Conservation (phyloP, 306 rosid species). For the Lathyrus sativus region DNA sequence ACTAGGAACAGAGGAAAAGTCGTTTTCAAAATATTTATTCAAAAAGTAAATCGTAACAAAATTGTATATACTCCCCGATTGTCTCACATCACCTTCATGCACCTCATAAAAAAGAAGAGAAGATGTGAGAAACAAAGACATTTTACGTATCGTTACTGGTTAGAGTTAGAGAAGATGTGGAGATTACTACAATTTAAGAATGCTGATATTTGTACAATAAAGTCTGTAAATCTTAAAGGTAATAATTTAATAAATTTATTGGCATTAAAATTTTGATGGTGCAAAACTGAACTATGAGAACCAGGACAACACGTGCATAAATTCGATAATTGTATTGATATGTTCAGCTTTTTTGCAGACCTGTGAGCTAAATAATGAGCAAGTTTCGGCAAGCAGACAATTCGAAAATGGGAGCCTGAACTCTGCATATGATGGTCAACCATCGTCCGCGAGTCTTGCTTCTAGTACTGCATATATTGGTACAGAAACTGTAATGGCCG, state of each 20-base stretch:
- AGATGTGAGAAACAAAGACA: not conserved
- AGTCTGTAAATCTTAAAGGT: not conserved
- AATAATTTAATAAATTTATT: not conserved
- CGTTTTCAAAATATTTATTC: not conserved
- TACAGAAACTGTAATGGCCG: constrained; percentile 56
- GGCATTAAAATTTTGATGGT: not conserved
- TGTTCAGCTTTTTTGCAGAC: constrained; percentile 50
- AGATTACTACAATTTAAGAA: not conserved
- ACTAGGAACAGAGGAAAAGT: not conserved
- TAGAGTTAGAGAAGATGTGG: not conserved
- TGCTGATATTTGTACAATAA: not conserved
- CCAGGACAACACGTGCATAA: not conserved
- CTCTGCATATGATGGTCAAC: constrained; percentile 68
- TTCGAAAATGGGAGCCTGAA: constrained; percentile 72
- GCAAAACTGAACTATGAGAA: constrained; percentile 1
- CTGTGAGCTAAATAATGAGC: constrained; percentile 59
- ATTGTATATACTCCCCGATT: not conserved
- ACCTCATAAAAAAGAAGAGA: not conserved
- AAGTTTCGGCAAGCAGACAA: constrained; percentile 64
- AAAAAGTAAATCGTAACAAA: not conserved
- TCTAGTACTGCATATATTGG: constrained; percentile 51
- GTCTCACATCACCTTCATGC: not conserved
- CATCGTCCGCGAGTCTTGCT: constrained; percentile 50
- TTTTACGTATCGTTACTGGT: not conserved
- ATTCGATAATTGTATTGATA: not conserved